Percentiles rank a stretch among this genome's conserved stretches.
phyloP scores from a whole-genome alignment of 306 rosid species.

The Arachis stenosperma region DNA sequence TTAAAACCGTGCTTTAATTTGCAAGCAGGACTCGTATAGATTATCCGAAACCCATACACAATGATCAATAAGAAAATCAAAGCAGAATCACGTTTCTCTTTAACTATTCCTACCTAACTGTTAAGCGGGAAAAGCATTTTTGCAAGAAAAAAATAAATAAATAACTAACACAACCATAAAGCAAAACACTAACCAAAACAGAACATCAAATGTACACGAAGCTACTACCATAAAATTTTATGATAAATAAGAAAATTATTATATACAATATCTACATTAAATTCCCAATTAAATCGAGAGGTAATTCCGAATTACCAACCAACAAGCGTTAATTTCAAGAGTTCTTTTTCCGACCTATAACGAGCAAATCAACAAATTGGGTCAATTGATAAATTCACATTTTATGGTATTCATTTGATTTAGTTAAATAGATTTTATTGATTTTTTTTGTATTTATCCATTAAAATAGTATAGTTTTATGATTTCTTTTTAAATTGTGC shows the following conservation, averaged over 20 bases:
- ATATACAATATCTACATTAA: conserved; percentile 40
- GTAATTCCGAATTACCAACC: neutral
- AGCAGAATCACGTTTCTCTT: neutral
- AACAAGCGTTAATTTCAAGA: neutral
- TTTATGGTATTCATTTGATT: too few relatives aligned
- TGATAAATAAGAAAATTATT: conserved; percentile 12
- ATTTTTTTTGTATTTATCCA: too few relatives aligned
- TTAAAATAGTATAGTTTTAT: too few relatives aligned
- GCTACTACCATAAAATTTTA: conserved; percentile 2
- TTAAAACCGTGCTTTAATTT: too few relatives aligned
- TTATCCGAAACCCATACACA: neutral
- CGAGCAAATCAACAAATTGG: conserved; percentile 57
- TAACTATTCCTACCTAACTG: neutral
- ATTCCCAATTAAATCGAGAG: conserved; percentile 14
- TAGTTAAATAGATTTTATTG: too few relatives aligned
- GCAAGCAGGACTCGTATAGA: too few relatives aligned
- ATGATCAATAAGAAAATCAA: neutral
- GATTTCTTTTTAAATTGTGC: too few relatives aligned
- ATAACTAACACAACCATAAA: neutral
- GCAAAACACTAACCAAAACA: neutral
- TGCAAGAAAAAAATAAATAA: too few relatives aligned
- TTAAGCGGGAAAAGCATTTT: neutral
- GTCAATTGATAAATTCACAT: conserved; percentile 20
- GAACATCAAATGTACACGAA: neutral
- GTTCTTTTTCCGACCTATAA: neutral